These are phyloP conservation scores for Gastrolobium bilobum DNA, from an alignment of 306 rosid species.

Conservation along the genomic window DNA sequence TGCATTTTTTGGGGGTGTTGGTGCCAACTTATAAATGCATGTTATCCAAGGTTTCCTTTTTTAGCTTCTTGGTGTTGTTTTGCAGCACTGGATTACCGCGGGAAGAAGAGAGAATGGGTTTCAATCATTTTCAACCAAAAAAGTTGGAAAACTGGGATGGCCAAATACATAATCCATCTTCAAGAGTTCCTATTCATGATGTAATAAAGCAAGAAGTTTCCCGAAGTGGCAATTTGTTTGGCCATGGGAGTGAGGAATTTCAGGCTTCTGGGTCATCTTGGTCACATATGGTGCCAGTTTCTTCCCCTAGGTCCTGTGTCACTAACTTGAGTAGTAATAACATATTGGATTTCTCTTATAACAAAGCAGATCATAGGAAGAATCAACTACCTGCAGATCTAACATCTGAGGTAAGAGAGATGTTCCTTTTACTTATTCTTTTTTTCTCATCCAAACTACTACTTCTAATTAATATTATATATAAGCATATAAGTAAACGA, in stretches of 20 bases:
- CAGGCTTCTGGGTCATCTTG: constrained; percentile 56
- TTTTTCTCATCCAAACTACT: neutral
- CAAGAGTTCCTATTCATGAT: constrained; percentile 53
- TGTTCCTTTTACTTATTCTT: neutral
- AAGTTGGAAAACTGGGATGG: constrained; percentile 68
- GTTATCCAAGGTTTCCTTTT: neutral
- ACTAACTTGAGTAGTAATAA: constrained; percentile 59
- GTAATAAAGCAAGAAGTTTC: constrained; percentile 68
- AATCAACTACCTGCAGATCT: constrained; percentile 59
- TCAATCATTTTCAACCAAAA: constrained; percentile 57
- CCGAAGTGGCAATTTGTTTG: constrained; percentile 57
- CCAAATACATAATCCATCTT: constrained; percentile 50
- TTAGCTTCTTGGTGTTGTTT: constrained; percentile 2
- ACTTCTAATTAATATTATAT: neutral
- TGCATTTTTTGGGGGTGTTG: neutral
- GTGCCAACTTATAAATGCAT: neutral
- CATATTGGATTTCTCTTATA: constrained; percentile 70
- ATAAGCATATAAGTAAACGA: too few species aligned
- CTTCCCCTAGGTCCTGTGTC: constrained; percentile 69
- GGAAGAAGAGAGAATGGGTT: constrained; percentile 64
- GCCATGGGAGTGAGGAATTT: constrained; percentile 56
- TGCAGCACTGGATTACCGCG: constrained; percentile 70
- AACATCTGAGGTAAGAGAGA: constrained; percentile 64
- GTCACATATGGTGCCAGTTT: constrained; percentile 64
- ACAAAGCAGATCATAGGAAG: constrained; percentile 53